phyloP scores from a whole-genome alignment of 106 monocot species.

The Dendrobium officinale region DNA sequence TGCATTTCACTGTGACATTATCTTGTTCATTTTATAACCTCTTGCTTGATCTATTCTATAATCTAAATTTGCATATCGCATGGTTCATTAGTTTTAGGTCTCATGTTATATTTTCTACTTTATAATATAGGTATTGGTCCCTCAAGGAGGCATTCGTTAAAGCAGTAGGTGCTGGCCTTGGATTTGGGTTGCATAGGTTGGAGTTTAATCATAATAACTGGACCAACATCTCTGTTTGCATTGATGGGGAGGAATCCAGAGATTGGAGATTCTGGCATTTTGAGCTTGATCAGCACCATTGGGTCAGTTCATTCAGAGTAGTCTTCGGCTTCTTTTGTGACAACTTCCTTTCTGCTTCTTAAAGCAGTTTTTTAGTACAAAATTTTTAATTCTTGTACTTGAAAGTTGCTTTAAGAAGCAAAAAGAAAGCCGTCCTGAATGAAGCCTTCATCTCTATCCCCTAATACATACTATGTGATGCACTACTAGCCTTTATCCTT shows the following conservation, averaged over 20 bases:
- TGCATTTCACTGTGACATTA: too few species aligned
- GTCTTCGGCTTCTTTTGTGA: too few species aligned
- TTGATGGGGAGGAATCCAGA: constrained; percentile 56
- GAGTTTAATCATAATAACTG: constrained; percentile 67
- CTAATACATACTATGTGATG: neutral
- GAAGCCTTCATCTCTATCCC: neutral
- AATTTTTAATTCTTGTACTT: too few species aligned
- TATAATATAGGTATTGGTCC: constrained; percentile 67
- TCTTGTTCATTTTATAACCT: neutral
- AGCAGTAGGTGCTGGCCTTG: constrained; percentile 65
- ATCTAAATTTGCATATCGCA: too few species aligned
- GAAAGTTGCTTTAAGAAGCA: too few species aligned
- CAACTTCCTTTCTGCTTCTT: too few species aligned
- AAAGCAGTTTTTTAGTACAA: too few species aligned
- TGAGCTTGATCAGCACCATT: constrained; percentile 50
- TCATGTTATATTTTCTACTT: neutral
- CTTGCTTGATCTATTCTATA: neutral
- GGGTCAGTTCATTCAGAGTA: constrained; percentile 29
- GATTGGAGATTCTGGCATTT: constrained; percentile 64
- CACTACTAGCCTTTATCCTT: neutral
- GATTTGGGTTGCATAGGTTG: constrained; percentile 57
- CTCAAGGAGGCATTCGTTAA: constrained; percentile 91
- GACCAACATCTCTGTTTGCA: constrained; percentile 45
- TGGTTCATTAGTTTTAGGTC: neutral
- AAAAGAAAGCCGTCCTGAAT: too few species aligned